Conservation (phyloP, 2,329 filamentous ascomycete genomes). For the Fusarium clavum region DNA sequence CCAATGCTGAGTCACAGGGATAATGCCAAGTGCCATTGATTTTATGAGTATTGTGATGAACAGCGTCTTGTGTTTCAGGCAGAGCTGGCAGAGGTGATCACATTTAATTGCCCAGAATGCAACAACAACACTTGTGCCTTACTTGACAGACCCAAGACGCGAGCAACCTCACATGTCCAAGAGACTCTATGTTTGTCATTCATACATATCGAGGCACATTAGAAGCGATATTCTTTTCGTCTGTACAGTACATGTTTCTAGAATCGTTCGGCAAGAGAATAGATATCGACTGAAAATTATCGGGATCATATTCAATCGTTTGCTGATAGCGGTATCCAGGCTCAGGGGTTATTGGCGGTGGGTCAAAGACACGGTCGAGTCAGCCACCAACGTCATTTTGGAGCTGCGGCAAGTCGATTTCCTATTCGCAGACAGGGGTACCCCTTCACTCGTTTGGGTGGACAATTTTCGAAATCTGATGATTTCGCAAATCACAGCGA, state of each 20-base stretch:
- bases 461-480: neutral
- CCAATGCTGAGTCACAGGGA: constrained; percentile 16
- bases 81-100: constrained; percentile 13
- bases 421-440: constrained; percentile 30
- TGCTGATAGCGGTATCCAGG: constrained; percentile 28
- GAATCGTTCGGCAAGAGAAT: neutral
- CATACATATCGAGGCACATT: neutral
- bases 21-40: constrained; percentile 11
- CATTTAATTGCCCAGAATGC: neutral
- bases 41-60: constrained; percentile 34
- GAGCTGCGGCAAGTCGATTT: constrained; percentile 28
- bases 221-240: neutral
- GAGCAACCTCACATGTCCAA: neutral
- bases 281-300: constrained; percentile 5
- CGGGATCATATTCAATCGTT: constrained; percentile 23
- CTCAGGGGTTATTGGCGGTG: constrained; percentile 39
- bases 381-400: constrained; percentile 46
- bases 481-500: constrained; percentile 24
- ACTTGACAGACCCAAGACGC: neutral
- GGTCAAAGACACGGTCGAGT: constrained; percentile 11
- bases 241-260: neutral
- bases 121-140: neutral
- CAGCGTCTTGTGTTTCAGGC: constrained; percentile 42
- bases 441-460: constrained; percentile 2
- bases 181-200: neutral